Percentiles rank a stretch among this genome's conserved stretches.
Conservation (phyloP, 2,329 filamentous ascomycete species). For the Seiridium cupressi region DNA sequence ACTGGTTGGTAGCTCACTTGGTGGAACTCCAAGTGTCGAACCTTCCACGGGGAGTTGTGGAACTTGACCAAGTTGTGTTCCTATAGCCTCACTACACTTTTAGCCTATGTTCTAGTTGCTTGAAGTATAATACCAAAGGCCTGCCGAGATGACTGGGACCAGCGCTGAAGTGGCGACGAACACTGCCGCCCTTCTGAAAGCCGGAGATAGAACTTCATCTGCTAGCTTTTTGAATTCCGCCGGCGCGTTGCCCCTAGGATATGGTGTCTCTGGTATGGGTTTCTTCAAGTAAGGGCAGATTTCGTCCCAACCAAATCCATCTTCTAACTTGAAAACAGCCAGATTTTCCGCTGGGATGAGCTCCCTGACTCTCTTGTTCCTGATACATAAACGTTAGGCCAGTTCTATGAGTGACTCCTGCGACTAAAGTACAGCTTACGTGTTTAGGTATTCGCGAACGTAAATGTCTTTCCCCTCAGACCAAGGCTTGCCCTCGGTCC, state of each 20-base stretch:
- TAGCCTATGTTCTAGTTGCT: neutral
- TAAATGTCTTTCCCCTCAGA: constrained; percentile 11
- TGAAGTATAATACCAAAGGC: neutral
- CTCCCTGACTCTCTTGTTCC: neutral
- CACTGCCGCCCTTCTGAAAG: constrained; percentile 2
- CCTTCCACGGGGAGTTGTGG: no score
- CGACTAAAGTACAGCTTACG: neutral
- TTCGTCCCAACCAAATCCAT: constrained; percentile 33
- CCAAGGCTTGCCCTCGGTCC: constrained; percentile 12
- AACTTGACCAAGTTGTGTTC: no score
- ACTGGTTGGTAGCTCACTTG: no score
- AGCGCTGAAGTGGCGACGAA: neutral
- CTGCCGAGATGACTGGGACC: neutral
- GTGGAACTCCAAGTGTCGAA: no score
- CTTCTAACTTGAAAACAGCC: constrained; percentile 28
- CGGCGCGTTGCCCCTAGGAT: constrained; percentile 28
- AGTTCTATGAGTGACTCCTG: no score
- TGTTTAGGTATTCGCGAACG: constrained; percentile 11
- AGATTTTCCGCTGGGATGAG: constrained; percentile 25
- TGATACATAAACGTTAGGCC: neutral
- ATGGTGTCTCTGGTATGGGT: constrained; percentile 25
- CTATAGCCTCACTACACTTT: neutral
- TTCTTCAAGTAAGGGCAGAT: constrained; percentile 30
- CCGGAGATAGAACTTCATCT: constrained; percentile 5
- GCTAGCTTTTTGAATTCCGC: constrained; percentile 21